Evolutionary conservation across 331 rosid genomes (phyloP).

Genomic region (Ulmus americana): DNA sequence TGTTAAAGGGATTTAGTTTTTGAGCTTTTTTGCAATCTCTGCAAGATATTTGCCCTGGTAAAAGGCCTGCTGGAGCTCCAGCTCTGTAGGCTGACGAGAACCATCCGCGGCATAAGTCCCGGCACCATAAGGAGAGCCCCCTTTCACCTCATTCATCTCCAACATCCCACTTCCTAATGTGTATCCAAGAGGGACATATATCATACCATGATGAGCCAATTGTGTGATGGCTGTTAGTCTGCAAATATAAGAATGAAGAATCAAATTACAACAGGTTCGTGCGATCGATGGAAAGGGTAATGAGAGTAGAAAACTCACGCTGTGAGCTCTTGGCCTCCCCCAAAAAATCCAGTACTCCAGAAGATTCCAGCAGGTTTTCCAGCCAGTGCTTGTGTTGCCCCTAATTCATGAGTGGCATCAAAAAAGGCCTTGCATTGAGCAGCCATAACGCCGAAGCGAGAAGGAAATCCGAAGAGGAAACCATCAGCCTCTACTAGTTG

Average conservation of each 20-base stretch:
- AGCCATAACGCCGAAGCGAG: constrained; percentile 94
- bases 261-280: not conserved
- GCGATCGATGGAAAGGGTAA: not conserved
- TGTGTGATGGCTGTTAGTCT: constrained; percentile 83
- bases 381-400: constrained; percentile 86
- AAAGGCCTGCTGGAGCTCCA: constrained; percentile 76
- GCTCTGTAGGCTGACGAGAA: constrained; percentile 68
- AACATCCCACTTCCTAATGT: constrained; percentile 81
- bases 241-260: constrained; percentile 16
- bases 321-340: constrained; percentile 93
- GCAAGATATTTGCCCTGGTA: constrained; percentile 84
- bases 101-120: constrained; percentile 92
- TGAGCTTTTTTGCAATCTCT: constrained; percentile 64
- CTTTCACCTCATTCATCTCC: constrained; percentile 77
- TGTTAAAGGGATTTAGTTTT: constrained; percentile 25
- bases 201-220: constrained; percentile 91
- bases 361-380: constrained; percentile 97
- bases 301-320: constrained; percentile 47
- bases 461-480: constrained; percentile 79
- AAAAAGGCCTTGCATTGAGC: constrained; percentile 79
- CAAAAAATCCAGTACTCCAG: constrained; percentile 93
- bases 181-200: constrained; percentile 86
- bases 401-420: constrained; percentile 57
- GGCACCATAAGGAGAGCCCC: constrained; percentile 90
- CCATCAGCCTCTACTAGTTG: constrained; percentile 86